Evolutionary conservation across 2,329 filamentous ascomycete species (phyloP).

Genomic region (Diaporthe vaccinii): DNA sequence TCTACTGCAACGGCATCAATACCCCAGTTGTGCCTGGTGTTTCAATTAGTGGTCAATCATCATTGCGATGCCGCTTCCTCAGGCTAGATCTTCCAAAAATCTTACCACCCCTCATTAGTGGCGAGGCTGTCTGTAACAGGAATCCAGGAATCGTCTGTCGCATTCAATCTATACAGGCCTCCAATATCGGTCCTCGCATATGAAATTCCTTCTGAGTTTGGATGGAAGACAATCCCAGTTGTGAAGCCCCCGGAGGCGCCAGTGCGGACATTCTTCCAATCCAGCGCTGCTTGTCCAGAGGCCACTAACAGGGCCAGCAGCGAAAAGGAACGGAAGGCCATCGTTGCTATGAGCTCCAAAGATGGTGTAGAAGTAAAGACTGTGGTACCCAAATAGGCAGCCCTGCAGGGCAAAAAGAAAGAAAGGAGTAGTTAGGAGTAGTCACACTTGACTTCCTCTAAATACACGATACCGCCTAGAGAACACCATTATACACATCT

Average conservation of each 20-base stretch:
- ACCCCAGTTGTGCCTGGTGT: constrained; percentile 65
- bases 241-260: constrained; percentile 70
- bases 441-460: not conserved
- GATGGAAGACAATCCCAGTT: constrained; percentile 68
- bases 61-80: not conserved
- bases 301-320: constrained; percentile 45
- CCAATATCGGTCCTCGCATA: constrained; percentile 71
- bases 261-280: constrained; percentile 53
- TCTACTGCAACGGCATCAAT: constrained; percentile 69
- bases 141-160: constrained; percentile 66
- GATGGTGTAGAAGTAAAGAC: constrained; percentile 9
- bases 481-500: not conserved
- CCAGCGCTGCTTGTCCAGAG: constrained; percentile 44
- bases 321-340: constrained; percentile 24
- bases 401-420: not conserved
- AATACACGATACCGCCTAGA: not conserved
- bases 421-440: not conserved
- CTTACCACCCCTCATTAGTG: constrained; percentile 60
- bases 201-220: constrained; percentile 61
- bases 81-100: not conserved
- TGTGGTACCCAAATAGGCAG: not conserved
- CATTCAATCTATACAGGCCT: constrained; percentile 66
- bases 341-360: not conserved
- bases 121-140: constrained; percentile 63
- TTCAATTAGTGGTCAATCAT: not conserved